Evolutionary conservation across 1,284 basidiomycete genomes (phyloP), one percentile per base, ranked within the genome.

Genomic region (Pseudozyma tsukubaensis): DNA sequence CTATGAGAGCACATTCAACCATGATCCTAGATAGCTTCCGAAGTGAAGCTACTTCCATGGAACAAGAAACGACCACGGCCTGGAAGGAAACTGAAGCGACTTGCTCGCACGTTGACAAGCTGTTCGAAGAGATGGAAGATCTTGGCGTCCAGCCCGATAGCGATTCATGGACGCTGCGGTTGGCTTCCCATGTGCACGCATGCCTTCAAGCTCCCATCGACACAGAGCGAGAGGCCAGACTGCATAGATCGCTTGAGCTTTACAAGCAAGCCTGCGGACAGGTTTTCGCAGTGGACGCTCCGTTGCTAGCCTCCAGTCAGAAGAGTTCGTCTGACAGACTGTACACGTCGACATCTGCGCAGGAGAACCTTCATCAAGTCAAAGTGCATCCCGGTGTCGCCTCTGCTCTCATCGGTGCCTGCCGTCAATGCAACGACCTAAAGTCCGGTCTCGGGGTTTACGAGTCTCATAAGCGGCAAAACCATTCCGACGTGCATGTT

Each of bases 41-140:
- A 8, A 16, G 11, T 12, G 40, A 43, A 34, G 34, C 34, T 8
- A 6, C 16, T 12, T 5, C 18, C 4, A 18, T 16, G 3, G 29
- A 36, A 37, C 14, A 16, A 21, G 18, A 35, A 10, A 13, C 34
- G 14, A 13, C 24, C 2, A 6, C 35, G 3, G 40, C 7, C 4
- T 42, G 45, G 55, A 9, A 40, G 3, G 34, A 34, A 2, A 21
- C 52, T 39, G 39, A 50, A 40, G 43, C 52, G 4, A 40, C 43
- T 0, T 59, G 59, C 14, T 10, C 34, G 11, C 59, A 59, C 16
- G 36, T 67, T n/a, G 55, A 60, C 10, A 35, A 24, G 45, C 60
- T 75, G 14, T 64, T 71, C 54, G 39, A 47, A 18, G 72, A 75
- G 50, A 45, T 75, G 34, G 35, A 24, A 16, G 63, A 60, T 9